A percentile compares a stretch with the other conserved stretches of the same genome.
phyloP scores from a whole-genome alignment of 176 grass and related monocot genomes.

The Zoysia pacifica region DNA sequence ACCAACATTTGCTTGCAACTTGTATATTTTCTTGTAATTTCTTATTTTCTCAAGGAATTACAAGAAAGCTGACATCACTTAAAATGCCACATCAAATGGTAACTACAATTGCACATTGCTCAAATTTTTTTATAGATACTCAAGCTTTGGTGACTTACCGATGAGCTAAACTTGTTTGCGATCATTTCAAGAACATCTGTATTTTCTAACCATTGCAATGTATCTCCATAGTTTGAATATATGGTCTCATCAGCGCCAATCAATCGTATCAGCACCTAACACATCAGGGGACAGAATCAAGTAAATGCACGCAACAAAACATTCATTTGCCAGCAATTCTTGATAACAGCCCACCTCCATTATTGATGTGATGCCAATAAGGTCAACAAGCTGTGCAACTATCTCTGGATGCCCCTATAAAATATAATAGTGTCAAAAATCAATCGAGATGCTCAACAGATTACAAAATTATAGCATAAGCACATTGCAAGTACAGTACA shows the following conservation, averaged over 20 bases:
- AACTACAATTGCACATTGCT: neutral
- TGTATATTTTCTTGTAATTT: constrained; percentile 1
- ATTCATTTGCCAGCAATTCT: constrained; percentile 22
- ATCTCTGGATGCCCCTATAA: constrained; percentile 81
- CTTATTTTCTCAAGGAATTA: constrained; percentile 22
- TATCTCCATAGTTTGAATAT: constrained; percentile 85
- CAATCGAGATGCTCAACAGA: neutral
- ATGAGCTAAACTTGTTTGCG: constrained; percentile 92
- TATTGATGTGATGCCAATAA: constrained; percentile 94
- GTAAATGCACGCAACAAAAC: constrained; percentile 31
- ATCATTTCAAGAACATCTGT: constrained; percentile 96
- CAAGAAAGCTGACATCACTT: constrained; percentile 1
- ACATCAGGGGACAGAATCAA: constrained; percentile 38
- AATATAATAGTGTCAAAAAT: constrained; percentile 16
- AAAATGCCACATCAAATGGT: constrained; percentile 11
- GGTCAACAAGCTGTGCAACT: constrained; percentile 85
- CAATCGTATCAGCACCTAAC: constrained; percentile 87
- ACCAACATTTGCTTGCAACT: neutral
- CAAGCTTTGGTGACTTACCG: constrained; percentile 53
- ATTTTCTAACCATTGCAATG: constrained; percentile 93
- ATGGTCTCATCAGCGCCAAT: constrained; percentile 96
- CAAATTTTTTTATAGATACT: neutral
- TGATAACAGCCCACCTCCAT: constrained; percentile 70
- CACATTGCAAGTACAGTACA: neutral
- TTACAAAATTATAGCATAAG: neutral